These are phyloP conservation scores for Globisporangium acanthophoron DNA, from an alignment of 352 stramenopile species.

Conservation along the genomic window DNA sequence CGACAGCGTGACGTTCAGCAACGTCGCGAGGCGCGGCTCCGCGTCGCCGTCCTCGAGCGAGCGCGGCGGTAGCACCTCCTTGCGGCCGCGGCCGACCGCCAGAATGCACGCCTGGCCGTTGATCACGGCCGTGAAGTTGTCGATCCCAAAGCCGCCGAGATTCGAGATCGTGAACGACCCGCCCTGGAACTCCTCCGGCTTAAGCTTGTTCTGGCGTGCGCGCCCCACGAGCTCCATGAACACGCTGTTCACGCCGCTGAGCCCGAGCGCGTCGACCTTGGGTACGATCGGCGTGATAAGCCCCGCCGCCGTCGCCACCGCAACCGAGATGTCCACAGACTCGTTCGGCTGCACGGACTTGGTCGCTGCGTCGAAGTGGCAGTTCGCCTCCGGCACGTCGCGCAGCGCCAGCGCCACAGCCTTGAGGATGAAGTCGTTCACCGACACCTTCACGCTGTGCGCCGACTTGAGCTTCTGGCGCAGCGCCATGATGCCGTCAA, in stretches of 20 bases:
- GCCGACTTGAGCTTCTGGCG: slow-evolving; percentile 91
- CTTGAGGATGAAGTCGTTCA: slow-evolving; percentile 99
- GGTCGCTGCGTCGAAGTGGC: slow-evolving; percentile 59
- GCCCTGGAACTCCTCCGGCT: slow-evolving; percentile 99
- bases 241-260: slow-evolving; percentile 93
- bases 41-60: slow-evolving; percentile 41
- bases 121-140: slow-evolving; percentile 98
- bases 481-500: slow-evolving; percentile 88
- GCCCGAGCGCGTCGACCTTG: slow-evolving; percentile 90
- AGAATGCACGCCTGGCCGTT: slow-evolving; percentile 99
- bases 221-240: slow-evolving; percentile 97
- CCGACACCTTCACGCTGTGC: slow-evolving; percentile 95
- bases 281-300: slow-evolving; percentile 99
- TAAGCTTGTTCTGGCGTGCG: slow-evolving; percentile 94
- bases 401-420: slow-evolving; percentile 94
- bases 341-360: slow-evolving; percentile 78
- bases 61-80: slow-evolving; percentile 73
- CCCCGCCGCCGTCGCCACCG: slow-evolving; percentile 95
- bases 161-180: slow-evolving; percentile 99
- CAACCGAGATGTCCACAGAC: slow-evolving; percentile 96
- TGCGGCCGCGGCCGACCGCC: slow-evolving; percentile 92
- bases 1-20: slow-evolving; percentile 96
- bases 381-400: slow-evolving; percentile 94
- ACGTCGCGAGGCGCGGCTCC: slow-evolving; percentile 85
- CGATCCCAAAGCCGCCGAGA: slow-evolving; percentile 97